A percentile compares a stretch with the other conserved stretches of the same genome.
phyloP scores from a whole-genome alignment of 1,284 basidiomycete species.

The Coriolopsis trogii region DNA sequence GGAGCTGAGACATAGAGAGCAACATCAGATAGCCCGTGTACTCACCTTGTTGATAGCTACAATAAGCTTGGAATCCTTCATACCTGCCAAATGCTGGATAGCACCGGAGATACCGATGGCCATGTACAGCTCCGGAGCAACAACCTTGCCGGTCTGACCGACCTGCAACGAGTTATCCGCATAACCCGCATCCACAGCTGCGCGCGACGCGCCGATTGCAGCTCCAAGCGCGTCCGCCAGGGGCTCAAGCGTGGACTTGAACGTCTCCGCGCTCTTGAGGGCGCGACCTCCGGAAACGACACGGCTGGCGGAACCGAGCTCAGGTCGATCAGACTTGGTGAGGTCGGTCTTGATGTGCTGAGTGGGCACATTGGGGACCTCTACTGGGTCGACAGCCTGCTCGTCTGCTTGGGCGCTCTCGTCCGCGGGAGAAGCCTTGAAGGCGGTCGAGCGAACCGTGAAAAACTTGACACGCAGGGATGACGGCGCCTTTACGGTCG shows the following conservation, averaged over 20 bases:
- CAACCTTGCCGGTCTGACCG: constrained; percentile 97
- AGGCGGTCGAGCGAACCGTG: constrained; percentile 95
- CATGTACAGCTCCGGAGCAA: constrained; percentile 94
- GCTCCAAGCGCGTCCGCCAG: constrained; percentile 93
- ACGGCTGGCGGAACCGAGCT: constrained; percentile 85
- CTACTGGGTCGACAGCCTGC: constrained; percentile 70
- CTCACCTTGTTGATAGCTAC: constrained; percentile 96
- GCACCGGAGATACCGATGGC: constrained; percentile 98
- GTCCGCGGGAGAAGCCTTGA: constrained; percentile 68
- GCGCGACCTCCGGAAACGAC: constrained; percentile 97
- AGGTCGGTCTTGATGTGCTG: constrained; percentile 85
- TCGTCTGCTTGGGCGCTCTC: constrained; percentile 58
- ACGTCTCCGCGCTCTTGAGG: constrained; percentile 93
- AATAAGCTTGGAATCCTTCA: constrained; percentile 99
- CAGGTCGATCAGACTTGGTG: constrained; percentile 92
- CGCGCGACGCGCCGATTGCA: constrained; percentile 95
- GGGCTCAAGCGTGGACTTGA: constrained; percentile 87
- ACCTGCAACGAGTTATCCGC: constrained; percentile 99
- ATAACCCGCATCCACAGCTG: constrained; percentile 98
- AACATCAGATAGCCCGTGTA: constrained; percentile 18
- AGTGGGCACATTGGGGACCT: constrained; percentile 64
- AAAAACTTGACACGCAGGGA: constrained; percentile 88
- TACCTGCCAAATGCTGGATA: constrained; percentile 98
- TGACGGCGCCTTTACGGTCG: constrained; percentile 83
- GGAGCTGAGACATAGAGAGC: background rate